These are phyloP conservation scores for Reticulascus tulasneorum DNA, from an alignment of 2,329 filamentous ascomycete genomes.

Conservation along the genomic window DNA sequence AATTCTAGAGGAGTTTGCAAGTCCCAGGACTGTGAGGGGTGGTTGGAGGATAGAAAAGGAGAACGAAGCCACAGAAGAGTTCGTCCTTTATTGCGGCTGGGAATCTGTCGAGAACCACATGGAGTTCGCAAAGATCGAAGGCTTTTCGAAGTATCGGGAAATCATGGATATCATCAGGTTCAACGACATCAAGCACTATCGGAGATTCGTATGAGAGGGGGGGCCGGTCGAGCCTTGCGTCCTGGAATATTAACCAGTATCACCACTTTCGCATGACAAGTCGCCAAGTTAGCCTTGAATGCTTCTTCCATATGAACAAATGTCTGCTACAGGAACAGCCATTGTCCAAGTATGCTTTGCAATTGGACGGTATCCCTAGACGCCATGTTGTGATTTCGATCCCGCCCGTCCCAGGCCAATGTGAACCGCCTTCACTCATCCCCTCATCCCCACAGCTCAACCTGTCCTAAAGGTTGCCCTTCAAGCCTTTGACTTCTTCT, in stretches of 20 bases:
- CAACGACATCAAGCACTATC: constrained; percentile 26
- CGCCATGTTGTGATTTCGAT: constrained; percentile 41
- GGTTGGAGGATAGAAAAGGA: constrained; percentile 40
- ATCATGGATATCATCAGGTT: constrained; percentile 17
- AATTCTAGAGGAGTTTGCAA: constrained; percentile 23
- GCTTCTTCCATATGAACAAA: constrained; percentile 11
- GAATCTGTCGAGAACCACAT: constrained; percentile 28
- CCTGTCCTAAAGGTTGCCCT: constrained; percentile 7
- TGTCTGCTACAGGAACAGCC: too few relatives aligned
- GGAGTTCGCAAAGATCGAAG: constrained; percentile 21
- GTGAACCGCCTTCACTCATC: background rate
- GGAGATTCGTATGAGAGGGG: constrained; percentile 20
- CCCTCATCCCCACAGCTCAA: constrained; percentile 6
- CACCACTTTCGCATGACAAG: background rate
- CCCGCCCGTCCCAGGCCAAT: background rate
- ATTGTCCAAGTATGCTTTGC: constrained; percentile 26
- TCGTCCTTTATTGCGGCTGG: constrained; percentile 36
- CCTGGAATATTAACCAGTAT: too few relatives aligned
- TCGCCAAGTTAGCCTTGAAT: constrained; percentile 16
- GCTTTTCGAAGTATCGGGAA: constrained; percentile 19
- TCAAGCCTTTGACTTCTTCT: constrained; percentile 11
- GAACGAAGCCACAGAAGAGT: constrained; percentile 28
- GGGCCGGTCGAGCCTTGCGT: too few relatives aligned
- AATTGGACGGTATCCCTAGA: constrained; percentile 54
- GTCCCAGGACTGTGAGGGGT: constrained; percentile 28